Evolutionary conservation across 2,329 filamentous ascomycete species (phyloP), one percentile per base, ranked within the genome.

Genomic region (Penicillium sp.): DNA sequence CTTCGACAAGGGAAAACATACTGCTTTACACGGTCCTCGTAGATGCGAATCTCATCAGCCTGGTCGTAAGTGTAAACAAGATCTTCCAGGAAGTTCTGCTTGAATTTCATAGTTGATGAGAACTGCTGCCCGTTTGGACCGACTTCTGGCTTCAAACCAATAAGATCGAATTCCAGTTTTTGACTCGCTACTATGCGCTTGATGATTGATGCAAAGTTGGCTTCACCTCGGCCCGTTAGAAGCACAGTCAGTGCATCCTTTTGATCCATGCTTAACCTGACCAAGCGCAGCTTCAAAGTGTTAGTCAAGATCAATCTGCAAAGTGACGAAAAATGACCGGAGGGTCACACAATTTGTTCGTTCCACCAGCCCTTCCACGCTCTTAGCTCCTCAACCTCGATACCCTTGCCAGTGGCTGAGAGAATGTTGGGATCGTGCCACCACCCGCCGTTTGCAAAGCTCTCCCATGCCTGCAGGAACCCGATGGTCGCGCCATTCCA

Each of bases 321-420:
- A 33, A 53, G 16, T 40, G 24, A 24, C 39, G 35, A 51, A 41
- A 13, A 7, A 54, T 31, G 19, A 18, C 57, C 47, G 35, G 55
- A 54, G n/a, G 50, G 37, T 87, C 88, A 59, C 67, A 83, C 86
- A 65, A 99, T 88, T 68, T 89, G 87, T 72, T 98, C 94, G 71
- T 98, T 98, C 95, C 95, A 99, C 90, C 91, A 97, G 37, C 92
- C 92, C 58, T 90, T 81, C 94, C 94, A 99, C 10, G 85, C 93
- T 24, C 87, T 87, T 43, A 84, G 81, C 74, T 98, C 93, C 77
- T 98, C 95, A 58, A 85, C 85, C 53, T 91, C 91, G 6, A 89
- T 74, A 16, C 95, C 95, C 58, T 92, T 85, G 54, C 95, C 95
- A 1, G 92, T 96, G 2, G 93, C 88, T 11, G 89, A 87, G 24